A percentile compares a stretch with the other conserved stretches of the same genome.
These are phyloP conservation scores for Marchantia paleacea DNA, from an alignment of 225 moss, liverwort and hornwort genomes.

Conservation along the genomic window DNA sequence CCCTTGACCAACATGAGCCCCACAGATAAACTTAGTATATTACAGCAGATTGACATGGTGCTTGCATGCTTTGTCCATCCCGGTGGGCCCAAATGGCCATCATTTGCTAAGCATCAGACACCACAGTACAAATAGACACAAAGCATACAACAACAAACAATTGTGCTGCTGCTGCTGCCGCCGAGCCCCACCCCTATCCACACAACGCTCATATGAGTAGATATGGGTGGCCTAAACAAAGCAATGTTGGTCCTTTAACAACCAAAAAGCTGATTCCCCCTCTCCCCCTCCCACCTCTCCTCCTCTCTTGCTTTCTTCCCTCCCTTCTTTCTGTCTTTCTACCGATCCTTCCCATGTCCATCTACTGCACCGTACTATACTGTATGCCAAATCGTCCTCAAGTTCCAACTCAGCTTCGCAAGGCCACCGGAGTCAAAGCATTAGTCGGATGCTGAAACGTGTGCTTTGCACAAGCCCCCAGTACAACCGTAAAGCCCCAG, in stretches of 20 bases:
- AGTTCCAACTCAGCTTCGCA: too few relatives aligned
- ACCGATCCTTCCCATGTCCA: not conserved
- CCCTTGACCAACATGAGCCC: not conserved
- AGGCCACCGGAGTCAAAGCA: not conserved
- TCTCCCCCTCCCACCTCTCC: not conserved
- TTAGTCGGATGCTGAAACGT: not conserved
- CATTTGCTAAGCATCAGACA: slow-evolving; percentile 16
- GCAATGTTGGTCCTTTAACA: slow-evolving; percentile 10
- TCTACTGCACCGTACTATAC: not conserved
- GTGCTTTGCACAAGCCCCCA: not conserved
- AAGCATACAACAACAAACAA: not conserved
- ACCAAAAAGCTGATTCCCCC: slow-evolving; percentile 9
- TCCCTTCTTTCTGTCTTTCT: not conserved
- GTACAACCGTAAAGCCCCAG: not conserved
- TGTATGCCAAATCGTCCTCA: too few relatives aligned
- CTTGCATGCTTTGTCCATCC: not conserved
- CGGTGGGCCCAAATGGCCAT: slow-evolving; percentile 6
- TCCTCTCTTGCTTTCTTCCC: too few relatives aligned
- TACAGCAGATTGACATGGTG: not conserved
- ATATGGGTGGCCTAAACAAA: slow-evolving; percentile 13
- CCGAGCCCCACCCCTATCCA: slow-evolving; percentile 8
- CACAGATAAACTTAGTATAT: slow-evolving; percentile 2
- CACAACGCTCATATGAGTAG: slow-evolving; percentile 3
- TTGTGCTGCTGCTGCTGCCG: not conserved
- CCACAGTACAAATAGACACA: slow-evolving; percentile 10